Percentiles rank a stretch among this genome's conserved stretches.
Evolutionary conservation across 805 yeast genomes (phyloP).

Genomic region (Teunomyces barrocoloradensis): DNA sequence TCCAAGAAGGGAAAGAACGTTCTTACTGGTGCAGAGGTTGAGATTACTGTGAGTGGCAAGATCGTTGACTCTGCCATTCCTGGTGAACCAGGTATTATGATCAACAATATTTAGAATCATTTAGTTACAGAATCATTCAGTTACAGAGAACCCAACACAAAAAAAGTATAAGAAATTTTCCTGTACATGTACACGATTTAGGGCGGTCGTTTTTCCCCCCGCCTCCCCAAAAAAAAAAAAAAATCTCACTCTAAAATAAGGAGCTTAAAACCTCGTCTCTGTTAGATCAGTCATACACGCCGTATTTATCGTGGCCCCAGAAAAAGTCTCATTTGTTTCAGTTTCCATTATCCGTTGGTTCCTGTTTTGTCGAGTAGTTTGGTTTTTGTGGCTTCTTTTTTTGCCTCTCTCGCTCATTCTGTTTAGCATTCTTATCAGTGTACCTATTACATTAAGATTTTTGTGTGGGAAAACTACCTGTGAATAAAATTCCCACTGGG

Average conservation of each 20-base stretch:
- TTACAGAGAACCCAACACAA: not conserved
- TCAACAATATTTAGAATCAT: slow-evolving; percentile 53
- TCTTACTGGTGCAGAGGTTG: slow-evolving; percentile 66
- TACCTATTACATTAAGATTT: too few species aligned
- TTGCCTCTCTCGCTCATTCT: not conserved
- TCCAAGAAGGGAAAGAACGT: slow-evolving; percentile 60
- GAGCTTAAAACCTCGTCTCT: not conserved
- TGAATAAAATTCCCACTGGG: too few species aligned
- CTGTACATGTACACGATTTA: not conserved
- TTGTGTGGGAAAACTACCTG: too few species aligned
- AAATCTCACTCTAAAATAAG: slow-evolving; percentile 1
- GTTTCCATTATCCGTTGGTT: too few species aligned
- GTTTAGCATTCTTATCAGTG: too few species aligned
- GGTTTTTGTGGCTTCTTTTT: not conserved
- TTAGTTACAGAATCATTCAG: too few species aligned
- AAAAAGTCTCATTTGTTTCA: too few species aligned
- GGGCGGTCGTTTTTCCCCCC: not conserved
- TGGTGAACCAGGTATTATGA: slow-evolving; percentile 84
- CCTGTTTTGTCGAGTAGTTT: not conserved
- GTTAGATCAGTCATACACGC: not conserved
- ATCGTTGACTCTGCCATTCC: slow-evolving; percentile 83
- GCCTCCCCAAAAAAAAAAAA: not conserved
- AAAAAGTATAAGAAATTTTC: not conserved
- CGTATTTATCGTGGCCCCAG: not conserved
- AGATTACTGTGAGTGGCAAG: slow-evolving; percentile 62